A percentile compares a stretch with the other conserved stretches of the same genome.
Conservation (phyloP, 1,139 yeast genomes). For the Yamadazyma taylorii region DNA sequence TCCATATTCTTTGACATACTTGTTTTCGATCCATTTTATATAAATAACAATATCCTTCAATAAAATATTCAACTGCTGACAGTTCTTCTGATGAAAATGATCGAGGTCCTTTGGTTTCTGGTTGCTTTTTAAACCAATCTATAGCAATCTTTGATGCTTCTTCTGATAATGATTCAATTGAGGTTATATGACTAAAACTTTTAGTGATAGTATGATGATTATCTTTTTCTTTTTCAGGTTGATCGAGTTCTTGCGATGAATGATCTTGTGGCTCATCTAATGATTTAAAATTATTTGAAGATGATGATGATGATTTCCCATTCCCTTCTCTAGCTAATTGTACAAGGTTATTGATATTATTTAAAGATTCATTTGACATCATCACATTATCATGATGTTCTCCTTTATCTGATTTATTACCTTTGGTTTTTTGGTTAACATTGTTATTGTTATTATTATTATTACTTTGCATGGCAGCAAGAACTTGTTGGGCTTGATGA, state of each 20-base stretch:
- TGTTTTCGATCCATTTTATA: conserved; percentile 63
- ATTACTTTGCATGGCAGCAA: conserved; percentile 14
- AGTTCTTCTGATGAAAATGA: conserved; percentile 65
- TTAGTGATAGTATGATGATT: conserved; percentile 9
- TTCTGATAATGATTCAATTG: conserved; percentile 35
- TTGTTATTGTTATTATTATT: neutral
- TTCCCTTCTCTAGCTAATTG: conserved; percentile 11
- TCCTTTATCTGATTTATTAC: neutral
- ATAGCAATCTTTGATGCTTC: conserved; percentile 39
- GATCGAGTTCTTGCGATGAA: neutral
- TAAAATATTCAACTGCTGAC: conserved; percentile 68
- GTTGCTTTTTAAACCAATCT: conserved; percentile 37
- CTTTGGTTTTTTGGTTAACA: too few species aligned
- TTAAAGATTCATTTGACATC: conserved; percentile 1
- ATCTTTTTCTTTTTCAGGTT: neutral
- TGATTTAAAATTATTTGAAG: conserved; percentile 5
- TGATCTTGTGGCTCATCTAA: neutral
- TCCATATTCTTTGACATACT: conserved; percentile 84
- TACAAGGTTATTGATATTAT: conserved; percentile 9
- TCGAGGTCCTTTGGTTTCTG: conserved; percentile 39
- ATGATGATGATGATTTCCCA: conserved; percentile 3
- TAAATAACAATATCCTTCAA: conserved; percentile 63
- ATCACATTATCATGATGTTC: neutral
- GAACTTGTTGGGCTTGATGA: conserved; percentile 30
- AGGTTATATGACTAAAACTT: conserved; percentile 28